These are phyloP conservation scores for Tetrahymena thermophila DNA, from an alignment of 73 alveolate species.

Conservation along the genomic window DNA sequence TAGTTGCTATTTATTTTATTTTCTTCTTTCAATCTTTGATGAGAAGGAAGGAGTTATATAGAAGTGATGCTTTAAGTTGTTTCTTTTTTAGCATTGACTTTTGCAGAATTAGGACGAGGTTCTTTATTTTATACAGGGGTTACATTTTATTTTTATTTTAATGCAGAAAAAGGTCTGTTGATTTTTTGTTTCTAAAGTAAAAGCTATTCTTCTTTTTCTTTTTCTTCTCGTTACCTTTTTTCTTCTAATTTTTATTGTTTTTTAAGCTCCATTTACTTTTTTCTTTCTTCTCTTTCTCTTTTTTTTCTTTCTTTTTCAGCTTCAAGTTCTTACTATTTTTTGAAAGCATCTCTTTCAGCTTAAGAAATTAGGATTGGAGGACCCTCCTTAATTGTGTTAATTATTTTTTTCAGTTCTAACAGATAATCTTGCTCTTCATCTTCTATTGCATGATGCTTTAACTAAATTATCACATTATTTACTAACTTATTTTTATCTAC, in stretches of 20 bases:
- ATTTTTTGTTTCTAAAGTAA: neutral
- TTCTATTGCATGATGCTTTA: neutral
- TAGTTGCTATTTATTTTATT: neutral
- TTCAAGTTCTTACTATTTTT: neutral
- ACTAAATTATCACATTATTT: neutral
- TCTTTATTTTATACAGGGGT: neutral
- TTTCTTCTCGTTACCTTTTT: neutral
- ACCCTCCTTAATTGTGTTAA: neutral
- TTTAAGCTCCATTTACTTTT: neutral
- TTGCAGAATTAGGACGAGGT: neutral
- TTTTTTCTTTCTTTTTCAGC: neutral
- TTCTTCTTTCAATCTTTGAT: neutral
- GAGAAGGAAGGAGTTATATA: neutral
- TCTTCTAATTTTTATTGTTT: neutral
- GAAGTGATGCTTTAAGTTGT: neutral
- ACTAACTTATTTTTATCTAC: neutral
- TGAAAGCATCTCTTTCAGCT: conserved; percentile 1
- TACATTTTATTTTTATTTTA: neutral
- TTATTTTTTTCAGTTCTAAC: neutral
- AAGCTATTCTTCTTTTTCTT: neutral
- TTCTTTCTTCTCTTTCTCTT: neutral
- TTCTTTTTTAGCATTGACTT: neutral
- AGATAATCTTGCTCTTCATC: neutral
- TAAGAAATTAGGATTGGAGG: neutral
- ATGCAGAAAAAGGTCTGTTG: neutral